Evolutionary conservation across 768 basidiomycete species (phyloP).

Genomic region (Scleroderma citrinum): DNA sequence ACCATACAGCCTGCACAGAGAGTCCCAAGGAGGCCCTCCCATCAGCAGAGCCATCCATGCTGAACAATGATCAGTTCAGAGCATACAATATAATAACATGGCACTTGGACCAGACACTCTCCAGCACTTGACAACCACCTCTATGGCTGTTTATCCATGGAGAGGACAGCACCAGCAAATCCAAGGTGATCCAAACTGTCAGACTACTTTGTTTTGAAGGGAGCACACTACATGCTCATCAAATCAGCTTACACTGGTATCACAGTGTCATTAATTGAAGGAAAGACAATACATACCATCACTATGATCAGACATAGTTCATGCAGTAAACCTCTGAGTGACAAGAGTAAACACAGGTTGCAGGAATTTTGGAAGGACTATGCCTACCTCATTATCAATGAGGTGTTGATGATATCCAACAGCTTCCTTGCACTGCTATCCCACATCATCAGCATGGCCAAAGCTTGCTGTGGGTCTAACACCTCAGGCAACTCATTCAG

Average conservation of each 20-base stretch:
- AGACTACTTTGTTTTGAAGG: slow-evolving; percentile 22
- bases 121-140: slow-evolving; percentile 16
- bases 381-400: slow-evolving; percentile 29
- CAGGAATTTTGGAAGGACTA: background rate
- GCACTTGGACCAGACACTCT: slow-evolving; percentile 21
- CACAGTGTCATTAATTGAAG: slow-evolving; percentile 35
- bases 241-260: slow-evolving; percentile 38
- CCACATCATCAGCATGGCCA: no score
- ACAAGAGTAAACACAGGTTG: background rate
- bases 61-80: background rate
- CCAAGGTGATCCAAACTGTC: slow-evolving; percentile 36
- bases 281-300: slow-evolving; percentile 31
- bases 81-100: slow-evolving; percentile 26
- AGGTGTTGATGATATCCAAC: slow-evolving; percentile 40
- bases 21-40: no score
- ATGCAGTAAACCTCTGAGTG: no score
- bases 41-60: background rate
- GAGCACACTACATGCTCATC: slow-evolving; percentile 19
- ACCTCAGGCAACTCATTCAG: no score
- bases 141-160: slow-evolving; percentile 36
- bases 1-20: no score
- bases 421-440: no score
- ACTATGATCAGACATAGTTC: no score
- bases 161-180: slow-evolving; percentile 40
- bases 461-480: no score